phyloP scores from a whole-genome alignment of 2,329 filamentous ascomycete genomes.

The Penicillium sp. region DNA sequence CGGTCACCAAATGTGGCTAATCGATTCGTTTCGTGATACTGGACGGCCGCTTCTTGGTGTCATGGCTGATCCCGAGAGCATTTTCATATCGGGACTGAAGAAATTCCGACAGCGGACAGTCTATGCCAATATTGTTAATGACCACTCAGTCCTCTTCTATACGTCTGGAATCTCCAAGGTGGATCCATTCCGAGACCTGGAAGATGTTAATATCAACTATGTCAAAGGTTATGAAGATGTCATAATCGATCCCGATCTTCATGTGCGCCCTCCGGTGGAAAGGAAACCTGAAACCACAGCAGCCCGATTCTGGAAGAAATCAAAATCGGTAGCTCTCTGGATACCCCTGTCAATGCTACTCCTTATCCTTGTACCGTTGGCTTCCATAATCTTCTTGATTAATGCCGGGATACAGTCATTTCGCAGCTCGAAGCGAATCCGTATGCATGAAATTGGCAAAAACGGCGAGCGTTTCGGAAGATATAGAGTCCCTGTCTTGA shows the following conservation, averaged over 20 bases:
- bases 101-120: conserved; percentile 73
- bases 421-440: conserved; percentile 71
- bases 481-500: conserved; percentile 73
- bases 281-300: conserved; percentile 18
- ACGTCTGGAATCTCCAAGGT: conserved; percentile 74
- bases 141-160: conserved; percentile 77
- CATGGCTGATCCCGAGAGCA: conserved; percentile 76
- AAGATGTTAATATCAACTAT: conserved; percentile 69
- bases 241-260: conserved; percentile 60
- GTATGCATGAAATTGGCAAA: conserved; percentile 69
- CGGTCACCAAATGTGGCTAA: conserved; percentile 81
- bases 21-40: conserved; percentile 81
- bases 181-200: conserved; percentile 71
- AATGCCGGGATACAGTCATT: conserved; percentile 76
- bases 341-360: conserved; percentile 66
- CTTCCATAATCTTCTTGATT: conserved; percentile 66
- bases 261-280: conserved; percentile 31
- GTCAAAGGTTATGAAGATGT: conserved; percentile 71
- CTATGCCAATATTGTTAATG: conserved; percentile 86
- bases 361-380: conserved; percentile 70
- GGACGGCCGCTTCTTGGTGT: conserved; percentile 76
- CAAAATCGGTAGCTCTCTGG: conserved; percentile 48
- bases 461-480: conserved; percentile 65
- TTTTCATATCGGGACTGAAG: conserved; percentile 78
- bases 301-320: conserved; percentile 37